phyloP scores from a whole-genome alignment of 2,329 filamentous ascomycete genomes.

The Davidsoniella australis region DNA sequence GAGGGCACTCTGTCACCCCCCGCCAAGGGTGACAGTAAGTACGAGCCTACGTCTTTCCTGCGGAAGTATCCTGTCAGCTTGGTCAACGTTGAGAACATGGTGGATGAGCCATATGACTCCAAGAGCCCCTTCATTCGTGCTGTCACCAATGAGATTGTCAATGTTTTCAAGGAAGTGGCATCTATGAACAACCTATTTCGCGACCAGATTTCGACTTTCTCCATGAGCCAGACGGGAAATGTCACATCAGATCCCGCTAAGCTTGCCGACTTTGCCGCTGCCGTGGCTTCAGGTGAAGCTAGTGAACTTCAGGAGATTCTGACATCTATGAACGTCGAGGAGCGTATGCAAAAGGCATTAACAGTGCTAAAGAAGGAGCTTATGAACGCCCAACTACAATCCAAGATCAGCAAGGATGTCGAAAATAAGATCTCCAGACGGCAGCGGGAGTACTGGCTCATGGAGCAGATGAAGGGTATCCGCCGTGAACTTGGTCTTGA shows the following conservation, averaged over 20 bases:
- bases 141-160: slow-evolving; percentile 93
- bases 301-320: slow-evolving; percentile 85
- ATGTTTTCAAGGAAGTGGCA: slow-evolving; percentile 95
- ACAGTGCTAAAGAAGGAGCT: slow-evolving; percentile 93
- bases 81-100: slow-evolving; percentile 86
- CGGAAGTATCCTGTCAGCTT: slow-evolving; percentile 83
- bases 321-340: slow-evolving; percentile 75
- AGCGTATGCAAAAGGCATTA: slow-evolving; percentile 78
- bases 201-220: slow-evolving; percentile 94
- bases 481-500: slow-evolving; percentile 88
- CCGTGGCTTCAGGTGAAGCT: slow-evolving; percentile 86
- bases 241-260: slow-evolving; percentile 90
- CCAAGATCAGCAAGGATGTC: slow-evolving; percentile 95
- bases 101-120: slow-evolving; percentile 76
- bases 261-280: slow-evolving; percentile 89
- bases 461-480: slow-evolving; percentile 99
- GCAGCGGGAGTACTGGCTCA: slow-evolving; percentile 93
- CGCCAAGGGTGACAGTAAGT: slow-evolving; percentile 37
- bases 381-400: slow-evolving; percentile 93
- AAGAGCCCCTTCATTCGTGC: slow-evolving; percentile 80
- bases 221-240: slow-evolving; percentile 87
- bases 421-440: slow-evolving; percentile 95
- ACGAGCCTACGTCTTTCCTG: slow-evolving; percentile 81
- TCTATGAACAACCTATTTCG: slow-evolving; percentile 87
- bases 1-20: slow-evolving; percentile 49